Evolutionary conservation across 176 grass and related monocot genomes (phyloP).

Genomic region (Hsuehochloa calcarea): DNA sequence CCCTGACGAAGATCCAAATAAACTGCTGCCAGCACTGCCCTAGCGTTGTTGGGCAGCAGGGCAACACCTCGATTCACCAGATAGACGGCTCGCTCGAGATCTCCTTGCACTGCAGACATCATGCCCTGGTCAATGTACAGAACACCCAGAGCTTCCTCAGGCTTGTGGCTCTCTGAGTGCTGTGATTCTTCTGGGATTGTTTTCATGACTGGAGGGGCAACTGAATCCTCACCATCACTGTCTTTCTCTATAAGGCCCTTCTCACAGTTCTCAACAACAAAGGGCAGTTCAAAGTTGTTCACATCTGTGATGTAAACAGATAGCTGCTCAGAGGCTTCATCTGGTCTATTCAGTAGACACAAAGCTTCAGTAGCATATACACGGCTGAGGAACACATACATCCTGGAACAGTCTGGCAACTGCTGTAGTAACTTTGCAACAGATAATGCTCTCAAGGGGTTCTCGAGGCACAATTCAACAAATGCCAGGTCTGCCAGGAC

Average conservation of each 20-base stretch:
- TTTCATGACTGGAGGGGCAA: conserved; percentile 45
- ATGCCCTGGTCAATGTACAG: conserved; percentile 77
- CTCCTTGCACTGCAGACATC: conserved; percentile 64
- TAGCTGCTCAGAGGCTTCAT: conserved; percentile 71
- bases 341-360: conserved; percentile 57
- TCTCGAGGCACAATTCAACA: conserved; percentile 73
- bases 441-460: conserved; percentile 72
- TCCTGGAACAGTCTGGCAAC: conserved; percentile 67
- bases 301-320: conserved; percentile 65
- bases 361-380: conserved; percentile 88
- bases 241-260: conserved; percentile 63
- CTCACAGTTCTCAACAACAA: conserved; percentile 63
- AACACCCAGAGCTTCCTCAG: conserved; percentile 61
- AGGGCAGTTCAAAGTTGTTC: conserved; percentile 61
- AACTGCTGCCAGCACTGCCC: conserved; percentile 51
- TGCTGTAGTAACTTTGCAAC: conserved; percentile 54
- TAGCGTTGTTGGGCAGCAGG: conserved; percentile 58
- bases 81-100: conserved; percentile 60
- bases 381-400: conserved; percentile 65
- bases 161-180: conserved; percentile 36
- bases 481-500: conserved; percentile 73
- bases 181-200: conserved; percentile 45
- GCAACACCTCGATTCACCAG: conserved; percentile 55
- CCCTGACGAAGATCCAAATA: conserved; percentile 73
- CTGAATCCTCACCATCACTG: conserved; percentile 60